Base-by-base conservation (phyloP, 2,329 filamentous ascomycete species). In the Penicillium sp. region DNA sequence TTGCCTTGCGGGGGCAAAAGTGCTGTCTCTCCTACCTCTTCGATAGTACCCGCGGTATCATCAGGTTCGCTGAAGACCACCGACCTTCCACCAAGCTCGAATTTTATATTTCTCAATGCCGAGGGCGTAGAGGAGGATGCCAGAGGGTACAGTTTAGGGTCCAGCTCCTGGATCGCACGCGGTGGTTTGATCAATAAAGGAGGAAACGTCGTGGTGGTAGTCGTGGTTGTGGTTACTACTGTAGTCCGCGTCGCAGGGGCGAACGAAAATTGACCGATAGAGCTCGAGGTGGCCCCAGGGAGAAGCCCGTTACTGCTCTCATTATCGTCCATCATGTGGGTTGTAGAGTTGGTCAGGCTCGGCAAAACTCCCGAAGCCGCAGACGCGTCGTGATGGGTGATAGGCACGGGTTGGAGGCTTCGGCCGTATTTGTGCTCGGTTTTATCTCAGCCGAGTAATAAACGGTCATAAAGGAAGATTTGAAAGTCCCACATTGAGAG, bases 91-190 rank as follows among this genome's bases (percentile, higher is more conserved):
- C 86, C 86, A 41, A 91, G 81, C 56, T 90, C 87, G 69, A 96
- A 93, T 46, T 86, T 88, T 73, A 98, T 90, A 60, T 88, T 88
- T 65, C 88, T 87, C 63, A 99, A 82, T 56, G 91, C 89, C 17
- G 88, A 86, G 2, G 95, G 95, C 1, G 93, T 96, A 1, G 92
- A 90, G 54, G 91, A 89, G 65, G 86, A 85, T 44, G 94, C 94
- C 31, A 99, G 83, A 45, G 95, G 95, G 75, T 96, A 99, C 70
- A 95, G 88, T 75, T 96, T 96, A 15, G 90, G 84, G 76, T 98
- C 93, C 61, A 97, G 86, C 58, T 89, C 85, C 62, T 86, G 82
- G 38, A 93, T 84, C 56, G 88, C 86, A 57, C 87, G 86, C 26
- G 92, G 90, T 62, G 91, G 86, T 67, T 88, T 88, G 68, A 97